phyloP scores from a whole-genome alignment of 331 rosid species.

The Dryas integrifolia region DNA sequence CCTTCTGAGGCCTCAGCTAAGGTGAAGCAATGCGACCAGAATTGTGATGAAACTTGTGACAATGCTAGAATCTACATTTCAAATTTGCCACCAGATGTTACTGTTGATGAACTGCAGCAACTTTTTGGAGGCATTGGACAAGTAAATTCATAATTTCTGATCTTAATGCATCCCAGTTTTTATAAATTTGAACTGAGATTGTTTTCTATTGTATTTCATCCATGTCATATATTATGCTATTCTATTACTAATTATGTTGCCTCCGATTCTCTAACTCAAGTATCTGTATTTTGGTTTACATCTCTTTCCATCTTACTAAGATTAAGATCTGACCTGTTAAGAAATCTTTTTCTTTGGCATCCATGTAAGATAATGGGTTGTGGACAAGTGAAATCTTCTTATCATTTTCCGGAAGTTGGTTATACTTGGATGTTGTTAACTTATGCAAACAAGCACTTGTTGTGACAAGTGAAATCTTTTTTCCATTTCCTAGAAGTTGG shows the following conservation, averaged over 20 bases:
- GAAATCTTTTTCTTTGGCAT: neutral
- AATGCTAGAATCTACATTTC: constrained; percentile 96
- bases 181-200: neutral
- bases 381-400: neutral
- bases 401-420: neutral
- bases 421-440: neutral
- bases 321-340: neutral
- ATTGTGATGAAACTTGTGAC: constrained; percentile 85
- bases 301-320: neutral
- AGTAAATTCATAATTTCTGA: constrained; percentile 46
- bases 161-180: constrained; percentile 1
- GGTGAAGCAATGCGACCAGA: constrained; percentile 91
- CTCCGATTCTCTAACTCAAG: neutral
- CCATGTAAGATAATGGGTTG: neutral
- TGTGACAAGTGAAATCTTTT: neutral
- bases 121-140: constrained; percentile 99
- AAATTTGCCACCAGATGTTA: constrained; percentile 90
- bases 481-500: neutral
- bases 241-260: neutral
- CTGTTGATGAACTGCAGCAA: constrained; percentile 73
- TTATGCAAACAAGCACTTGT: neutral
- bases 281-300: neutral
- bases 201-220: neutral
- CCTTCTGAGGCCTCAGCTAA: constrained; percentile 58
- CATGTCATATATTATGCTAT: too few species aligned